These are phyloP conservation scores for Daldinia childiae DNA, from an alignment of 495 filamentous ascomycete genomes.

Conservation along the genomic window DNA sequence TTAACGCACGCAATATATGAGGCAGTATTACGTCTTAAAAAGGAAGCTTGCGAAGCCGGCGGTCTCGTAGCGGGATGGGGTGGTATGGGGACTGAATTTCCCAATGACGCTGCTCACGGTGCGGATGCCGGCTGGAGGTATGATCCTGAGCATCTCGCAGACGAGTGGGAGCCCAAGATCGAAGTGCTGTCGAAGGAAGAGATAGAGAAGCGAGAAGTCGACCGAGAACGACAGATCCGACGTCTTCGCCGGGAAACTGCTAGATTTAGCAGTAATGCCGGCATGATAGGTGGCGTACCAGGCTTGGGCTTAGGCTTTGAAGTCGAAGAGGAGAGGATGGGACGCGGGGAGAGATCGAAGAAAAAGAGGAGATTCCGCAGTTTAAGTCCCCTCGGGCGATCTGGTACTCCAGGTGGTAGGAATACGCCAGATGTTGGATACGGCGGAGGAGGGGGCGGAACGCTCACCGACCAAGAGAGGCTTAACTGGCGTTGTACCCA, in stretches of 20 bases:
- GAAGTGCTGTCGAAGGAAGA: conserved; percentile 92
- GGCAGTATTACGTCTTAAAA: conserved; percentile 90
- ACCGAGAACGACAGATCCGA: conserved; percentile 89
- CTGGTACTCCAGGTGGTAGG: conserved; percentile 73
- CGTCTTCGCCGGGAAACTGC: conserved; percentile 90
- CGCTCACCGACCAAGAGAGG: conserved; percentile 81
- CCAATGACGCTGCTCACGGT: conserved; percentile 84
- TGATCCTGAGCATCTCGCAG: conserved; percentile 86
- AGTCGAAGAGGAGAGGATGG: conserved; percentile 71
- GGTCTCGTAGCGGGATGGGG: conserved; percentile 77
- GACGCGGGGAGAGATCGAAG: conserved; percentile 87
- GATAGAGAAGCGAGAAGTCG: conserved; percentile 96
- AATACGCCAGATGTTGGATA: conserved; percentile 78
- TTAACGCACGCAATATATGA: conserved; percentile 98
- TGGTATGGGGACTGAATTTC: conserved; percentile 77
- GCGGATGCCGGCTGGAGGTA: conserved; percentile 92
- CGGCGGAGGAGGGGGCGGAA: conserved; percentile 70
- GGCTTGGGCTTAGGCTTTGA: conserved; percentile 73
- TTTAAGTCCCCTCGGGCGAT: conserved; percentile 74
- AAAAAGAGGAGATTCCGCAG: conserved; percentile 94
- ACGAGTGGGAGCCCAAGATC: conserved; percentile 94
- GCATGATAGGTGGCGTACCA: conserved; percentile 72
- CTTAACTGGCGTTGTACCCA: conserved; percentile 89
- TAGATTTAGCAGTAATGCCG: conserved; percentile 83
- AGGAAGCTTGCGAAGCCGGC: conserved; percentile 92